phyloP scores from a whole-genome alignment of 2,329 filamentous ascomycete species.

The Chrysoporthe puriensis region DNA sequence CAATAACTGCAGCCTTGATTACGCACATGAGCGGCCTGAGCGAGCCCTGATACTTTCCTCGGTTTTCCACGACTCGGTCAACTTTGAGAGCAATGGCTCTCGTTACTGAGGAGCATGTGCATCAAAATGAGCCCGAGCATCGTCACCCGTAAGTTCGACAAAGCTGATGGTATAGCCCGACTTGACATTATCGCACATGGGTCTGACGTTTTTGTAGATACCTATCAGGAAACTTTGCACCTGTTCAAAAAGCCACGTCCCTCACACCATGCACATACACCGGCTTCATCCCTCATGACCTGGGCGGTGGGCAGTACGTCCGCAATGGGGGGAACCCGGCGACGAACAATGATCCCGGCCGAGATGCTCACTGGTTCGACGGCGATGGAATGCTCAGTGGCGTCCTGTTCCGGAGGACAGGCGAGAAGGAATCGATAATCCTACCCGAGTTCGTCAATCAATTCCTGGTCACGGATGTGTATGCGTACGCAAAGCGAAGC shows the following conservation, averaged over 20 bases:
- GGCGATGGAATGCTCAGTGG: constrained; percentile 76
- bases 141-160: neutral
- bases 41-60: neutral
- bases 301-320: constrained; percentile 71
- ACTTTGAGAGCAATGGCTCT: neutral
- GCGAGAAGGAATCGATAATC: constrained; percentile 45
- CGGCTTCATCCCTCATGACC: constrained; percentile 65
- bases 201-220: constrained; percentile 47
- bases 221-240: constrained; percentile 71
- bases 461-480: constrained; percentile 70
- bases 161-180: neutral
- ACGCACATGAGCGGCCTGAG: neutral
- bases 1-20: neutral
- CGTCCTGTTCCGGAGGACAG: constrained; percentile 57
- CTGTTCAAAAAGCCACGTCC: constrained; percentile 58
- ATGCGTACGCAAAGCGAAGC: constrained; percentile 55
- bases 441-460: constrained; percentile 70
- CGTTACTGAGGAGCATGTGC: neutral
- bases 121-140: neutral
- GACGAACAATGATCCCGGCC: constrained; percentile 60
- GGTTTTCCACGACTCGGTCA: neutral
- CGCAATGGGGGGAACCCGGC: constrained; percentile 73
- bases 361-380: constrained; percentile 75
- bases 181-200: neutral
- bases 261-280: constrained; percentile 61